Conservation (phyloP, 2,329 filamentous ascomycete genomes). For the Cryphonectria naterciae region DNA sequence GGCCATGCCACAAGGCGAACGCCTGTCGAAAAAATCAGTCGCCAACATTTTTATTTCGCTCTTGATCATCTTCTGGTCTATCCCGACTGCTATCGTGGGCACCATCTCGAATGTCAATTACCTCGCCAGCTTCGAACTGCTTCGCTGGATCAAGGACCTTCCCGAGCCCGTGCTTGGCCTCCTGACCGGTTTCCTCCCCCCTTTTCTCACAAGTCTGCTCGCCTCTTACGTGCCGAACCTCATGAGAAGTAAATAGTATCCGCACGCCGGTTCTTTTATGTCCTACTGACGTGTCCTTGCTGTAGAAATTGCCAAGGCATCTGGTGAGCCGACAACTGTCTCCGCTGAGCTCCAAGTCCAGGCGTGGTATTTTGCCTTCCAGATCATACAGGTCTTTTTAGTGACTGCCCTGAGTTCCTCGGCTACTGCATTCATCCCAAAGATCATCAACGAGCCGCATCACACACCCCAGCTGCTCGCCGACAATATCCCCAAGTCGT, state of each 20-base stretch:
- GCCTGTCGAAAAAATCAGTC: constrained; percentile 27
- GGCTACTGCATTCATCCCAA: constrained; percentile 63
- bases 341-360: constrained; percentile 77
- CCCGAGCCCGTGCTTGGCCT: constrained; percentile 86
- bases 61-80: constrained; percentile 78
- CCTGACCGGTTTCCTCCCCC: constrained; percentile 76
- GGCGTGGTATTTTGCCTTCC: constrained; percentile 79
- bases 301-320: constrained; percentile 68
- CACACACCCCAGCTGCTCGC: constrained; percentile 62
- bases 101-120: constrained; percentile 81
- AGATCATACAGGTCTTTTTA: constrained; percentile 83
- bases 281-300: constrained; percentile 15
- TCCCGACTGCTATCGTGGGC: constrained; percentile 78
- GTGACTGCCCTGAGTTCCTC: constrained; percentile 79
- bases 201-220: constrained; percentile 49
- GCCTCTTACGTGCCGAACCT: constrained; percentile 65
- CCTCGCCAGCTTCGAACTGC: constrained; percentile 67
- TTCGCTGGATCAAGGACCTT: constrained; percentile 74
- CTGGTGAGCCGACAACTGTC: constrained; percentile 72
- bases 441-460: constrained; percentile 63
- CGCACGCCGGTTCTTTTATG: background rate
- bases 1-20: constrained; percentile 28
- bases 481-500: constrained; percentile 67
- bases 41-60: constrained; percentile 25
- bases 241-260: constrained; percentile 63